Evolutionary conservation across 2,329 filamentous ascomycete species (phyloP), one percentile per base, ranked within the genome.

Genomic region (Paecilomyces sp.): DNA sequence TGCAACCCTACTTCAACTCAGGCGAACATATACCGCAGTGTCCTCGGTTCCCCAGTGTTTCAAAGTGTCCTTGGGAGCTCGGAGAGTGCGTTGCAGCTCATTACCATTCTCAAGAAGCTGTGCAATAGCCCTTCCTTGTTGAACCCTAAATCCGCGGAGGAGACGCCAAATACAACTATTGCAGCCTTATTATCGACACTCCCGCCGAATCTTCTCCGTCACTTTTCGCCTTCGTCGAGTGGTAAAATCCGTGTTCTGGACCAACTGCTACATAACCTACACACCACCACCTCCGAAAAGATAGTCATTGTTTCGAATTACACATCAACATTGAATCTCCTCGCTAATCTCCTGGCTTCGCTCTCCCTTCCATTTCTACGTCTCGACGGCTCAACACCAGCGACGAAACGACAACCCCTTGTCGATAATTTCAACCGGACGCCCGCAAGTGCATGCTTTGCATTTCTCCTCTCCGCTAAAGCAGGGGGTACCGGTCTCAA

Each of bases 301-400:
- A 83, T 91, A 25, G 86, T 91, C 9, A 79, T 91, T 8, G 87
- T 91, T n/a, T 90, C 87, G 22, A 90, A 90, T 68, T 90, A 89
- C 69, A 91, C 88, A 0, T 85, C 85, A 9, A 91, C 88, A 0
- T 80, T 91, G 9, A 85, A 88, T 65, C 79, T 90, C 62, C 81
- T 91, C 3, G 83, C 82, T 52, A 81, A 79, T 2, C 80, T 90
- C 1, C 78, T 90, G 3, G 76, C 79, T 1, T 83, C 85, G 1
- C 77, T 88, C 15, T 82, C 81, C 1, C 82, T 89, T 60, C 78
- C 80, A 1, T 88, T 83, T 68, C 78, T 88, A n/a, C 85, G 88
- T 3, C 81, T 91, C 0, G 88, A 91, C 65, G 88, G 88, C 31
- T 84, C 82, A 24, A 89, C 86, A 0, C 85, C 87, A 0, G 71